A percentile compares a stretch with the other conserved stretches of the same genome.
These are phyloP conservation scores for Geotrichum klebahnii DNA, from an alignment of 1,139 yeast genomes.

Conservation along the genomic window DNA sequence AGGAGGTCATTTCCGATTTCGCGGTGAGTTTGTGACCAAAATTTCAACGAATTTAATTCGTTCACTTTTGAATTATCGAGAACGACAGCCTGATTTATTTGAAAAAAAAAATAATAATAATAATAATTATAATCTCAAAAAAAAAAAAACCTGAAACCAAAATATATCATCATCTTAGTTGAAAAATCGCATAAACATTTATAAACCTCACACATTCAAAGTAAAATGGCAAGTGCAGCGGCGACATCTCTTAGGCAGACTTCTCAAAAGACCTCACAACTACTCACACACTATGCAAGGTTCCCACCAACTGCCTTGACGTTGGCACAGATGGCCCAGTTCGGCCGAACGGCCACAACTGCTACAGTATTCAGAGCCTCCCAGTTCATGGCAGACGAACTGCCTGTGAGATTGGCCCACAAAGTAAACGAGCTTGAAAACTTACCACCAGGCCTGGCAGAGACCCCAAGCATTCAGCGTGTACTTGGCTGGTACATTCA, in stretches of 20 bases:
- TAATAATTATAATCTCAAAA: no score
- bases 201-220: neutral
- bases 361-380: constrained; percentile 81
- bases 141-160: neutral
- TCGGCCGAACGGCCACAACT: constrained; percentile 72
- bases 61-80: neutral
- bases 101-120: no score
- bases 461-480: constrained; percentile 68
- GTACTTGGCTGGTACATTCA: constrained; percentile 90
- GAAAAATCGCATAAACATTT: no score
- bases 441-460: constrained; percentile 68
- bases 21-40: neutral
- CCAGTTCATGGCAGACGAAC: constrained; percentile 78
- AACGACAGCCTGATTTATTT: no score
- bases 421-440: constrained; percentile 80
- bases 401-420: constrained; percentile 82
- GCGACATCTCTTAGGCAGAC: neutral
- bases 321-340: constrained; percentile 83
- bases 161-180: no score
- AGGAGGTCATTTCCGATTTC: neutral
- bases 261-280: constrained; percentile 28
- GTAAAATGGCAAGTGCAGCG: neutral
- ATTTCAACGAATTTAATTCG: neutral
- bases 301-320: constrained; percentile 82
- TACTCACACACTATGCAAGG: constrained; percentile 54